Evolutionary conservation across 345 rosid genomes (phyloP), one percentile per base, ranked within the genome.

Genomic region (Stellera chamaejasme): DNA sequence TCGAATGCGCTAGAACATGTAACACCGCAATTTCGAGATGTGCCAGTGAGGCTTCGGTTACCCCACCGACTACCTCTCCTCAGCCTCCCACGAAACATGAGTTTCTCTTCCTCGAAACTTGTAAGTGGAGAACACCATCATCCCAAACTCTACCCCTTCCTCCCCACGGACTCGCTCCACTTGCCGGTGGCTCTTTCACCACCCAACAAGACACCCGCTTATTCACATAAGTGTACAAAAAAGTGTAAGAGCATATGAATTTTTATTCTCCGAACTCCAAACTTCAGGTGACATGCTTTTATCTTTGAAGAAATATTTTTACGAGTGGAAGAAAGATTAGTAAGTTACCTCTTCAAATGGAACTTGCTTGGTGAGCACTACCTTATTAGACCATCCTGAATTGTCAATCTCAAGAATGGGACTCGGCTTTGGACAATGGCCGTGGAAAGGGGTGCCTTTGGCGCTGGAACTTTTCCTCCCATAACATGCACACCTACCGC

Each of bases 91-190:
- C n/a, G n/a, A n/a, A n/a, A n/a, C n/a, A n/a, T n/a, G n/a, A n/a
- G n/a, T n/a, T n/a, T n/a, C n/a, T n/a, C n/a, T n/a, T n/a, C n/a
- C n/a, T n/a, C n/a, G n/a, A n/a, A n/a, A n/a, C n/a, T n/a, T n/a
- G n/a, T n/a, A n/a, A n/a, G n/a, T n/a, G n/a, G 67, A 67, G 85
- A 2, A 85, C 96, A 15, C 98, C 98, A 65, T 91, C 98, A 56
- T 91, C 98, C 98, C 96, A 91, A 8, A 79, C 65, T 56, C 66
- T 79, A 13, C 96, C 96, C 62, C 88, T 82, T 26, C 96, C 96
- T 62, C 98, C 98, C 96, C 98, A 85, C 4, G 96, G 98, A 55
- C 98, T 96, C 3, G 96, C 87, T 49, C 95, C 98, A 4, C 67
- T 72, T 6, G 96, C 83, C 52, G 83, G 74, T 48, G 95, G 83